phyloP scores from a whole-genome alignment of 129 eudicot genomes.

The Artemisia argyi region DNA sequence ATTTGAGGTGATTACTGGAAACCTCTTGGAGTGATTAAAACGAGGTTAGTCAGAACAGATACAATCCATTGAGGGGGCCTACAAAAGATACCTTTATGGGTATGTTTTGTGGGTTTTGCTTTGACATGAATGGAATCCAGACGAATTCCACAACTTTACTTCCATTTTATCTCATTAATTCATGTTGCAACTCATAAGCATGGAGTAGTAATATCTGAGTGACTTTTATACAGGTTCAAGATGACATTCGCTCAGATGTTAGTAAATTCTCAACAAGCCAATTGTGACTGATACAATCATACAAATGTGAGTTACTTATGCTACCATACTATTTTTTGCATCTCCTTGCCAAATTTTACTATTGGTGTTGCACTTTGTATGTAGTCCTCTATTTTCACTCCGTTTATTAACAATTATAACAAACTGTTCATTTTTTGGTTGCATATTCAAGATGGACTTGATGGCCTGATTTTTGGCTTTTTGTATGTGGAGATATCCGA shows the following conservation, averaged over 20 bases:
- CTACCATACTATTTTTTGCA: neutral
- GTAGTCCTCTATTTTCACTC: neutral
- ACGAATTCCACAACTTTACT: no score
- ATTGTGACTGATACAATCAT: constrained; percentile 48
- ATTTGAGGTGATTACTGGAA: no score
- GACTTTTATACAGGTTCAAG: constrained; percentile 57
- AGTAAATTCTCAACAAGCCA: constrained; percentile 56
- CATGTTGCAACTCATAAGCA: no score
- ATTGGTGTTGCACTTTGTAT: constrained; percentile 7
- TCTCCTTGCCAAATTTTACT: neutral
- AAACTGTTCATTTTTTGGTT: constrained; percentile 10
- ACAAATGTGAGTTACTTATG: constrained; percentile 52
- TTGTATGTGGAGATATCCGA: constrained; percentile 65
- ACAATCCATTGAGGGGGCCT: no score
- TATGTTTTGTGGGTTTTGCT: no score
- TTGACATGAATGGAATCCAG: no score
- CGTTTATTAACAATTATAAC: neutral
- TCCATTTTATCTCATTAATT: no score
- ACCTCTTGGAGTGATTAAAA: no score
- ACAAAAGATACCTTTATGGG: no score
- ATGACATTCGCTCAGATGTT: constrained; percentile 67
- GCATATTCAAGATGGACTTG: constrained; percentile 61
- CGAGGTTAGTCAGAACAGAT: no score
- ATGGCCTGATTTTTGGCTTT: constrained; percentile 59
- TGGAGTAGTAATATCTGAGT: neutral